These are phyloP conservation scores for Tolypocladium amazonense DNA, from an alignment of 2,329 filamentous ascomycete genomes.

Conservation along the genomic window DNA sequence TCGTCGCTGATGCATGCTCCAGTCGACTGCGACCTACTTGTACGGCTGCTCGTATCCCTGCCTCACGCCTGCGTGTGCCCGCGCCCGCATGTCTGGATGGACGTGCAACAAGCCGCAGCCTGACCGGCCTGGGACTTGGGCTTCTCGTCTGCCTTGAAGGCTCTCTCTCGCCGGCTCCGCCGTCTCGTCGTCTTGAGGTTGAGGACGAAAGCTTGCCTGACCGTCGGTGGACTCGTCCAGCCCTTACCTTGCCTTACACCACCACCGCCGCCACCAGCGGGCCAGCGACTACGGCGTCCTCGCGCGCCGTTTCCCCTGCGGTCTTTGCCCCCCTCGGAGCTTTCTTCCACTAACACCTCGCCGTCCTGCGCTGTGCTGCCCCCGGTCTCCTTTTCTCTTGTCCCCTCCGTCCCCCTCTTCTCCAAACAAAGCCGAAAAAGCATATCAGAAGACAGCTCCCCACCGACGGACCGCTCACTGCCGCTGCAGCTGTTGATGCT, in stretches of 20 bases:
- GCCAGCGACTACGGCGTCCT: neutral
- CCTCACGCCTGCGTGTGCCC: neutral
- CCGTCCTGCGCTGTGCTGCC: neutral
- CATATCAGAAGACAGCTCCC: constrained; percentile 2
- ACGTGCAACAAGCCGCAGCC: neutral
- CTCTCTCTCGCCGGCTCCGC: no score
- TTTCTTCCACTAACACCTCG: neutral
- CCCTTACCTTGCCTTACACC: neutral
- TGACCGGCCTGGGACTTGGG: neutral
- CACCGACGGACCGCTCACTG: neutral
- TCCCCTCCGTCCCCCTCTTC: neutral
- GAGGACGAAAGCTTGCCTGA: neutral
- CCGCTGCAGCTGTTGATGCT: neutral
- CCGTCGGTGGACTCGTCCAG: no score
- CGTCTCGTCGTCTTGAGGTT: neutral
- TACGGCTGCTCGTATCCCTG: neutral
- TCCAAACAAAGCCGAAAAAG: constrained; percentile 1
- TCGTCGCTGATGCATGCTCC: neutral
- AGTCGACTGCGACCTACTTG: no score
- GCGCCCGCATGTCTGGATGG: neutral
- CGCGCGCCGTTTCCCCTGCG: neutral
- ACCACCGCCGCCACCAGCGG: neutral
- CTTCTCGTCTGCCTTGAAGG: neutral
- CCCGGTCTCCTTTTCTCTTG: neutral
- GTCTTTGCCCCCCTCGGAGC: neutral